Conservation (phyloP, 2,329 filamentous ascomycete species). For the Didymella pomorum region DNA sequence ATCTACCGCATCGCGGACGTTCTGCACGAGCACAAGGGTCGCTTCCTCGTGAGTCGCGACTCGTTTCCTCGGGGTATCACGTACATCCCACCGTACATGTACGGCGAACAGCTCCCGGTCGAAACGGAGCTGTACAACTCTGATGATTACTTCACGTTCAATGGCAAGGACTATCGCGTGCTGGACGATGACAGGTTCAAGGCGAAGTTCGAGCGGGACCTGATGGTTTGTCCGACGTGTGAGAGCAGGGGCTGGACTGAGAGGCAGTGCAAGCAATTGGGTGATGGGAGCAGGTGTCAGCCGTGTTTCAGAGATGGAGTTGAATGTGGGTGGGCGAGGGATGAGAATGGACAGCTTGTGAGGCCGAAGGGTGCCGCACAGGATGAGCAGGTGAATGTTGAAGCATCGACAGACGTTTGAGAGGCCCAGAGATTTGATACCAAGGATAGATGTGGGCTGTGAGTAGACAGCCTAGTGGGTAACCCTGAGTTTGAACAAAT, state of each 20-base stretch:
- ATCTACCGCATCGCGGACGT: constrained; percentile 39
- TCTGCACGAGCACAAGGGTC: constrained; percentile 32
- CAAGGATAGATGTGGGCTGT: too few species aligned
- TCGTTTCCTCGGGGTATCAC: constrained; percentile 26
- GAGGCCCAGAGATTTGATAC: too few species aligned
- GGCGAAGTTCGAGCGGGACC: constrained; percentile 23
- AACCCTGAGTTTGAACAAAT: too few species aligned
- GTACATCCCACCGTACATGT: constrained; percentile 49
- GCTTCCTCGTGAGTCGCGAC: constrained; percentile 36
- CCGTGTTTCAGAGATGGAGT: constrained; percentile 20
- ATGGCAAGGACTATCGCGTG: constrained; percentile 33
- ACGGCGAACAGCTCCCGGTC: constrained; percentile 42
- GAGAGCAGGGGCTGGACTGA: constrained; percentile 13
- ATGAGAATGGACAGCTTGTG: constrained; percentile 8
- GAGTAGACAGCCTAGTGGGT: too few species aligned
- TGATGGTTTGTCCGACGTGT: constrained; percentile 27
- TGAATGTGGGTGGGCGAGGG: constrained; percentile 23
- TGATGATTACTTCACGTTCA: constrained; percentile 38
- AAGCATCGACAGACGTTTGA: too few species aligned
- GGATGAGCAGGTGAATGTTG: not conserved
- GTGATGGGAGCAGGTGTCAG: constrained; percentile 27
- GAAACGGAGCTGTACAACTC: constrained; percentile 44
- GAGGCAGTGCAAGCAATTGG: constrained; percentile 26
- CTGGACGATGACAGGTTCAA: constrained; percentile 37
- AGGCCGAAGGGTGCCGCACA: not conserved